A percentile compares a stretch with the other conserved stretches of the same genome.
Conservation (phyloP, 345 rosid genomes). For the Salix suchowensis region DNA sequence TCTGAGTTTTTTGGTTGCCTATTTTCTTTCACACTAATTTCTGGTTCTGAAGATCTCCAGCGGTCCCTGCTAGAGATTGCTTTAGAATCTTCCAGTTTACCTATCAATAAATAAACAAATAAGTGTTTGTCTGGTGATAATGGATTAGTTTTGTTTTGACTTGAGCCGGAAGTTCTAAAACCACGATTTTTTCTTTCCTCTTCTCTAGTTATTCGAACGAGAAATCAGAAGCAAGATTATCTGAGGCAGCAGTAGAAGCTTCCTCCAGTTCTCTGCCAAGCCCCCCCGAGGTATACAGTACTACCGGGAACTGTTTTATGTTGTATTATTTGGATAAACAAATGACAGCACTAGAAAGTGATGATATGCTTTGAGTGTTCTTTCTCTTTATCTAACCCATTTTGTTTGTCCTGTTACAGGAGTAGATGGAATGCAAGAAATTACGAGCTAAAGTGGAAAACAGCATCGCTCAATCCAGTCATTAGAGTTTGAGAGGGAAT, state of each 20-base stretch:
- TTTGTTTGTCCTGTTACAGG: conserved; percentile 2
- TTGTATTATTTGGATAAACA: not conserved
- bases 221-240: conserved; percentile 76
- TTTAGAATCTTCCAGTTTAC: conserved; percentile 4
- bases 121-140: not conserved
- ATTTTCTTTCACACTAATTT: not conserved
- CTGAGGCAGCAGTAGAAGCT: conserved; percentile 47
- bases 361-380: not conserved
- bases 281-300: conserved; percentile 65
- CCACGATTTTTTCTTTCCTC: not conserved
- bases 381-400: not conserved
- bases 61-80: not conserved
- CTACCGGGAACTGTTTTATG: not conserved
- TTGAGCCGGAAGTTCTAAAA: conserved; percentile 2
- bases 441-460: not conserved
- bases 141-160: not conserved
- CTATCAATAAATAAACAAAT: too few species aligned
- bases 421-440: conserved; percentile 6
- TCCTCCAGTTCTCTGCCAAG: conserved; percentile 25
- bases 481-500: not conserved
- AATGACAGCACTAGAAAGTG: not conserved
- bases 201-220: conserved; percentile 73
- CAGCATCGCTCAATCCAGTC: not conserved
- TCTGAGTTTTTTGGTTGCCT: not conserved
- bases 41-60: conserved; percentile 5